phyloP scores from a whole-genome alignment of 2,329 filamentous ascomycete species.

The Penicillium sp. region DNA sequence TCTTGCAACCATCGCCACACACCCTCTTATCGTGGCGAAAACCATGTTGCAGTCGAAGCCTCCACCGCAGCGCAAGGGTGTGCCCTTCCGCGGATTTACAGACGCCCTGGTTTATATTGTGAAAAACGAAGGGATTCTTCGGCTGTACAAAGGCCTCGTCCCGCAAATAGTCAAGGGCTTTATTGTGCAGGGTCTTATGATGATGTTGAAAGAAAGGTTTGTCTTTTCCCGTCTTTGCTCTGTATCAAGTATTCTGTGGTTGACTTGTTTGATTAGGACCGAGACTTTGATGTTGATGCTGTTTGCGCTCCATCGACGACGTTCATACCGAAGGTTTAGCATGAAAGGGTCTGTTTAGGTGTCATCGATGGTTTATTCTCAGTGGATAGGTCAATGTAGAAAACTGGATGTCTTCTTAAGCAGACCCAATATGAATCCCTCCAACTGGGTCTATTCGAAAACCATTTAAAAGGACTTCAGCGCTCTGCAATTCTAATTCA shows the following conservation, averaged over 20 bases:
- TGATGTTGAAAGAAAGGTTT: conserved; percentile 17
- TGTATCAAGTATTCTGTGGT: neutral
- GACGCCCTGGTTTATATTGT: conserved; percentile 13
- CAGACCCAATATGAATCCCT: too few relatives aligned
- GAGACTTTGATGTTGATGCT: neutral
- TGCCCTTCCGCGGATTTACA: conserved; percentile 11
- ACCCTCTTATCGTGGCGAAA: conserved; percentile 17
- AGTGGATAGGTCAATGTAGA: too few relatives aligned
- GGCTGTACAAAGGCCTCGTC: conserved; percentile 13
- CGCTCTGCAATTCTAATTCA: too few relatives aligned
- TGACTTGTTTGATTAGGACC: neutral
- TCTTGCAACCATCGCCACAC: conserved; percentile 13
- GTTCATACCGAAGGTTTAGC: neutral
- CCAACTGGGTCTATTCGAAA: too few relatives aligned
- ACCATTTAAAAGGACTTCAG: too few relatives aligned
- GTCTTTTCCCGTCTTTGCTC: neutral
- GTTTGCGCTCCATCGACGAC: neutral
- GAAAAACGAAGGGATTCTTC: conserved; percentile 7
- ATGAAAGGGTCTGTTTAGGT: neutral
- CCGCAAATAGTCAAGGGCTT: conserved; percentile 16
- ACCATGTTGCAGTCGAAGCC: conserved; percentile 14
- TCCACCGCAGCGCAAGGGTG: neutral
- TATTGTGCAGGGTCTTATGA: conserved; percentile 15
- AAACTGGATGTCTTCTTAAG: too few relatives aligned
- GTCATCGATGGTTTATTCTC: neutral